A percentile compares a stretch with the other conserved stretches of the same genome.
These are phyloP conservation scores for Clonostachys solani DNA, from an alignment of 2,329 filamentous ascomycete species.

Conservation along the genomic window DNA sequence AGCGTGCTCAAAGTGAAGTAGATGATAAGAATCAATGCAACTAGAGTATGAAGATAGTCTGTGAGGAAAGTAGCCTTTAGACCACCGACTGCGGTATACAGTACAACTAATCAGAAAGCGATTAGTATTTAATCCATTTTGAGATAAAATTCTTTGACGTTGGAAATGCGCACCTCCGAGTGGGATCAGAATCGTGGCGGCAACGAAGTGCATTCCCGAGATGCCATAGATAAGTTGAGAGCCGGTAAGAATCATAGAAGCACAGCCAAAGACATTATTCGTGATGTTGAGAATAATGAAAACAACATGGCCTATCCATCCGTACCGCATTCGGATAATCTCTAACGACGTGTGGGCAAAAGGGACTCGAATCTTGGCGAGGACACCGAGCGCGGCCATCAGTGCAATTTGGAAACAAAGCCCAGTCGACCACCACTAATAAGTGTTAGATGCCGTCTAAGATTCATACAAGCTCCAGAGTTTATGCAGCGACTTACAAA, in stretches of 20 bases:
- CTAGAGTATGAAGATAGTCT: constrained; percentile 73
- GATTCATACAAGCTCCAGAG: constrained; percentile 23
- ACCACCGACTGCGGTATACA: constrained; percentile 68
- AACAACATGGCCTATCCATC: constrained; percentile 60
- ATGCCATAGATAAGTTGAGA: neutral
- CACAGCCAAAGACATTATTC: constrained; percentile 38
- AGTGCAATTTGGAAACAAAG: constrained; percentile 63
- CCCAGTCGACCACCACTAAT: neutral
- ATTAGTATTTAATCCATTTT: constrained; percentile 51
- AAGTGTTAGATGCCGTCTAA: neutral
- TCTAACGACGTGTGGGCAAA: constrained; percentile 78
- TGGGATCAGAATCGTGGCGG: neutral
- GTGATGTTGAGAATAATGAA: constrained; percentile 74
- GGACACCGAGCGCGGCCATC: constrained; percentile 82
- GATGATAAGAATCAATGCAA: constrained; percentile 78
- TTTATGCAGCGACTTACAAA: constrained; percentile 57
- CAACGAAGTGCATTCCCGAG: neutral
- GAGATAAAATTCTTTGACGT: constrained; percentile 63
- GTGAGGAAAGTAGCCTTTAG: constrained; percentile 81
- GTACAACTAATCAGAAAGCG: constrained; percentile 28
- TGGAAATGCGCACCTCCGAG: neutral
- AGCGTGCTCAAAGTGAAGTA: constrained; percentile 69
- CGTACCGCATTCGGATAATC: constrained; percentile 72
- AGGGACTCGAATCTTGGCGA: constrained; percentile 74
- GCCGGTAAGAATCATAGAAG: neutral